Evolutionary conservation across 2,329 filamentous ascomycete species (phyloP).

Genomic region (Colletotrichum spinosum): DNA sequence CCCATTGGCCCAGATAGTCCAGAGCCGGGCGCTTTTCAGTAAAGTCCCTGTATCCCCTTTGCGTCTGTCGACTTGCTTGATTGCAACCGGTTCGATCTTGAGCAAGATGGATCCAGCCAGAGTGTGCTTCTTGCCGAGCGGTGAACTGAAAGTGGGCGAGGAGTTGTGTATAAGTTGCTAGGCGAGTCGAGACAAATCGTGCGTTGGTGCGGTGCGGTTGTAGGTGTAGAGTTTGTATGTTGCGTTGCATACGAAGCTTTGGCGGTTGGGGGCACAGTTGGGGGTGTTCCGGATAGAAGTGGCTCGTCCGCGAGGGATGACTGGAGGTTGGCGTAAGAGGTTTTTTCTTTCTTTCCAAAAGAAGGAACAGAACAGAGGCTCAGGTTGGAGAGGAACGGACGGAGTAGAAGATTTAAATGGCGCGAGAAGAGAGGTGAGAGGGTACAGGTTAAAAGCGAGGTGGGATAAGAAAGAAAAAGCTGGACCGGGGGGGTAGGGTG

Average conservation of each 20-base stretch:
- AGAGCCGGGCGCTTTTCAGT: slow-evolving; percentile 5
- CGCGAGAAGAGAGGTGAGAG: slow-evolving; percentile 18
- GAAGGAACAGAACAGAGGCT: slow-evolving; percentile 21
- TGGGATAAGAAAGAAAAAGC: slow-evolving; percentile 21
- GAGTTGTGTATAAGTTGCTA: slow-evolving; percentile 28
- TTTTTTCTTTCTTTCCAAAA: slow-evolving; percentile 31
- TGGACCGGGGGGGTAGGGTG: slow-evolving; percentile 19
- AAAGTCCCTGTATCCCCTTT: too few species aligned
- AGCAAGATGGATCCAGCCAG: neutral
- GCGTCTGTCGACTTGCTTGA: too few species aligned
- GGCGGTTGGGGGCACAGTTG: slow-evolving; percentile 21
- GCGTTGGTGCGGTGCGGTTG: slow-evolving; percentile 5
- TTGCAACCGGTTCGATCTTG: neutral
- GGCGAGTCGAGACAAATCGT: slow-evolving; percentile 11
- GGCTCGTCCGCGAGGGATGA: slow-evolving; percentile 30
- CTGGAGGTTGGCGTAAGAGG: slow-evolving; percentile 34
- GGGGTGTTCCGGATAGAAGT: slow-evolving; percentile 26
- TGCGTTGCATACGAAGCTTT: slow-evolving; percentile 18
- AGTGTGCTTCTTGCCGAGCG: neutral
- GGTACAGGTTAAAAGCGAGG: slow-evolving; percentile 15
- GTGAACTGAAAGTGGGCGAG: slow-evolving; percentile 8
- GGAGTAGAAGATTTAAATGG: slow-evolving; percentile 38
- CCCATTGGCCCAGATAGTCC: slow-evolving; percentile 41
- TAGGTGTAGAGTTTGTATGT: slow-evolving; percentile 1
- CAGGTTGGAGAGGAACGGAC: slow-evolving; percentile 30